These are phyloP conservation scores for Dactylorhiza incarnata DNA, from an alignment of 106 monocot species.

Conservation along the genomic window DNA sequence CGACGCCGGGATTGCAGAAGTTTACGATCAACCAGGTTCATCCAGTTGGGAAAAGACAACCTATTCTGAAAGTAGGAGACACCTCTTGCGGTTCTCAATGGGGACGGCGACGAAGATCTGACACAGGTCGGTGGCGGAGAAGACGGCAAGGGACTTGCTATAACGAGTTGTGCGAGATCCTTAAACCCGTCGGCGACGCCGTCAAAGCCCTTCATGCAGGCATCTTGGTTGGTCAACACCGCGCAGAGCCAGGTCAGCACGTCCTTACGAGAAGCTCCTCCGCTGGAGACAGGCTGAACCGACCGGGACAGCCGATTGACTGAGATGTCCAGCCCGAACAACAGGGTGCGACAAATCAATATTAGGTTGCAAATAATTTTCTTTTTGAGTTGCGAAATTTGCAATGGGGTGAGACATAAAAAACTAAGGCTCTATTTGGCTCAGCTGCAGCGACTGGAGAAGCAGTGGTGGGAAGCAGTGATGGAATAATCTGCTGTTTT, in stretches of 20 bases:
- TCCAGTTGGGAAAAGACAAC: slow-evolving; percentile 55
- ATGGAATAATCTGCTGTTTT: too few relatives aligned
- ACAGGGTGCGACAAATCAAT: too few relatives aligned
- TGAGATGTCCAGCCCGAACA: slow-evolving; percentile 46
- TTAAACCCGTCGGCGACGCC: slow-evolving; percentile 31
- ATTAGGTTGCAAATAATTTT: too few relatives aligned
- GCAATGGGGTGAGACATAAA: too few relatives aligned
- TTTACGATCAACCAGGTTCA: slow-evolving; percentile 36
- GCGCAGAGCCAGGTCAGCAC: slow-evolving; percentile 89
- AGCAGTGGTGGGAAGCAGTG: too few relatives aligned
- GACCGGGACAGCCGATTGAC: slow-evolving; percentile 42
- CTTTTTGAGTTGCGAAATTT: too few relatives aligned
- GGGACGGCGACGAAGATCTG: slow-evolving; percentile 64
- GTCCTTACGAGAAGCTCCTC: slow-evolving; percentile 31
- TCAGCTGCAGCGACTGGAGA: too few relatives aligned
- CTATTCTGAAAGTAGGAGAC: slow-evolving; percentile 10
- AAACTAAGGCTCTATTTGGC: too few relatives aligned
- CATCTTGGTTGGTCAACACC: slow-evolving; percentile 89
- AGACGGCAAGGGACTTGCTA: slow-evolving; percentile 83
- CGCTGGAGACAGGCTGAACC: slow-evolving; percentile 19
- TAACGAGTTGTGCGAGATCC: slow-evolving; percentile 57
- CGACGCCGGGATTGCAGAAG: slow-evolving; percentile 49
- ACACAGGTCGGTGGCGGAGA: slow-evolving; percentile 43
- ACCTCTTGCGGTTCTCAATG: slow-evolving; percentile 69
- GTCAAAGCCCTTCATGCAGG: slow-evolving; percentile 63